Conservation (phyloP, 352 stramenopile species). For the Blastocystis sp. region DNA sequence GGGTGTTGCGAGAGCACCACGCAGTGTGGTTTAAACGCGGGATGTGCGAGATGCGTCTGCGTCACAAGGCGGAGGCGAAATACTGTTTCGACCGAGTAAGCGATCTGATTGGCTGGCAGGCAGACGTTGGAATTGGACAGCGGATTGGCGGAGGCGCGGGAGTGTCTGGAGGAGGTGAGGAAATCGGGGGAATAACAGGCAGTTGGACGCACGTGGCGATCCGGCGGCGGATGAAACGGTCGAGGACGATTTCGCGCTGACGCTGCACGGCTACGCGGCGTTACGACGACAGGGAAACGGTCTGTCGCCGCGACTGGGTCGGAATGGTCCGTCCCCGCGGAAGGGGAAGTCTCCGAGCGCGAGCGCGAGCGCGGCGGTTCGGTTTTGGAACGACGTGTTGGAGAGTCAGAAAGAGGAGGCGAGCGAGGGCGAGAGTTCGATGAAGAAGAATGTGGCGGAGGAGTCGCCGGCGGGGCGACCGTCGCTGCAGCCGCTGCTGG, state of each 20-base stretch:
- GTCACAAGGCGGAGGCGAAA: neutral
- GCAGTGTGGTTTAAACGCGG: slow-evolving; percentile 35
- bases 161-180: neutral
- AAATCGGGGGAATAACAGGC: neutral
- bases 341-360: too few relatives aligned
- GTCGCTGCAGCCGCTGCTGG: neutral
- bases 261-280: neutral
- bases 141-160: neutral
- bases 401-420: neutral
- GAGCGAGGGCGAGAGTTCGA: neutral
- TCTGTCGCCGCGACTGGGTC: neutral
- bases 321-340: neutral
- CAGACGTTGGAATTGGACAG: slow-evolving; percentile 28
- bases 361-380: too few relatives aligned
- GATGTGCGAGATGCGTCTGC: neutral
- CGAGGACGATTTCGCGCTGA: neutral
- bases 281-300: neutral
- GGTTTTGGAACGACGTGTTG: too few relatives aligned
- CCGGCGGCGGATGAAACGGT: neutral
- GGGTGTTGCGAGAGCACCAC: slow-evolving; percentile 7
- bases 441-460: neutral
- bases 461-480: neutral
- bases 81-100: slow-evolving; percentile 33
- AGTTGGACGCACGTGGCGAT: neutral
- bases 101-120: neutral